These are phyloP conservation scores for Dictyophora rubrovolvata DNA, from an alignment of 768 basidiomycete species.

Conservation along the genomic window DNA sequence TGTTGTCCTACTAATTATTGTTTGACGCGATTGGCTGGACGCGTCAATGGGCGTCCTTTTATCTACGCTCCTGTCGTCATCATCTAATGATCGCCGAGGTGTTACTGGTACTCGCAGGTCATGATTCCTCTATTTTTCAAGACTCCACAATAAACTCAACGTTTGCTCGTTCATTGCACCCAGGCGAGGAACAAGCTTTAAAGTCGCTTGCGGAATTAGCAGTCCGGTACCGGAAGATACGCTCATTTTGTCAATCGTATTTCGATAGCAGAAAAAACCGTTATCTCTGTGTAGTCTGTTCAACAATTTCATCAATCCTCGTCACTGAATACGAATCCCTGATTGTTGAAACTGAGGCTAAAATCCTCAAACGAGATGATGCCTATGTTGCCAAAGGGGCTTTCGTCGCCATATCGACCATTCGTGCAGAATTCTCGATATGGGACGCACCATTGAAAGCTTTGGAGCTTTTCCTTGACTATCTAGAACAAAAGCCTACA, in stretches of 20 bases:
- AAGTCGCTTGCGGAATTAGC: constrained; percentile 70
- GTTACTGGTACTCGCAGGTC: constrained; percentile 77
- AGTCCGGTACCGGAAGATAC: constrained; percentile 55
- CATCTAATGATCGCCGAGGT: constrained; percentile 78
- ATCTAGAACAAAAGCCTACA: constrained; percentile 40
- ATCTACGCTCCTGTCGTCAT: not conserved
- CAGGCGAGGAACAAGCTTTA: constrained; percentile 80
- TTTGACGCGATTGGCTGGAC: not conserved
- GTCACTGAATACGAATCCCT: constrained; percentile 72
- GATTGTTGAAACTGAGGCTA: constrained; percentile 72
- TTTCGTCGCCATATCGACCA: constrained; percentile 76
- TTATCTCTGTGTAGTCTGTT: constrained; percentile 71
- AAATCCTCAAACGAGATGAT: constrained; percentile 64
- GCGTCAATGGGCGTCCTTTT: not conserved
- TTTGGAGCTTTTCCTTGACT: constrained; percentile 52
- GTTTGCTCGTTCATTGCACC: constrained; percentile 68
- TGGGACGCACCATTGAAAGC: constrained; percentile 84
- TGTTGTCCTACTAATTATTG: not conserved
- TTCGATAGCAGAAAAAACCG: constrained; percentile 42
- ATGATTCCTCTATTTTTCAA: constrained; percentile 74
- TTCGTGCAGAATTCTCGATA: constrained; percentile 73
- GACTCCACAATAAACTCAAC: constrained; percentile 52
- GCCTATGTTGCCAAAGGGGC: constrained; percentile 68
- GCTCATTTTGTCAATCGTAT: constrained; percentile 32
- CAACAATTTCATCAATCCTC: constrained; percentile 62